Evolutionary conservation across 768 basidiomycete species (phyloP).

Genomic region (Serendipita sp.): DNA sequence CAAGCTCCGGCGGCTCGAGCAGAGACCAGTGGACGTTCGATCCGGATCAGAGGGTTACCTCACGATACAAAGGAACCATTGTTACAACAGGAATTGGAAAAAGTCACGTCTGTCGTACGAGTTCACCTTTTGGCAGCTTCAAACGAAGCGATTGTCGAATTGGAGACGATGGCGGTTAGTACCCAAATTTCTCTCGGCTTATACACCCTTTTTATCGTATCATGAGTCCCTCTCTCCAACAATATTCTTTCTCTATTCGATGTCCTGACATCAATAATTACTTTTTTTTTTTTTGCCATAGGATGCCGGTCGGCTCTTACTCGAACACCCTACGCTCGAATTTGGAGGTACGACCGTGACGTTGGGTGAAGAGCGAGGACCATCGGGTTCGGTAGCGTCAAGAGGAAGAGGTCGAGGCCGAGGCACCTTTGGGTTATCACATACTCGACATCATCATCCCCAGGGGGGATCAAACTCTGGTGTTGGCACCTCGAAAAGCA

Average conservation of each 20-base stretch:
- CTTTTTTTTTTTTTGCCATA: conserved; percentile 22
- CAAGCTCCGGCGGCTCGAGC: conserved; percentile 17
- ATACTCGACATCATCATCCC: background rate
- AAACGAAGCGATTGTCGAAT: conserved; percentile 26
- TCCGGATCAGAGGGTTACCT: conserved; percentile 64
- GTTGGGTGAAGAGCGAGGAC: conserved; percentile 34
- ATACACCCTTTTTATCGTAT: no score
- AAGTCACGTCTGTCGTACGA: conserved; percentile 49
- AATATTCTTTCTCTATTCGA: background rate
- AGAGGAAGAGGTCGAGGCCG: background rate
- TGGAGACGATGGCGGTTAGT: conserved; percentile 24
- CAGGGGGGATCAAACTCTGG: no score
- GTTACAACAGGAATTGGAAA: conserved; percentile 78
- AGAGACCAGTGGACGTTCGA: conserved; percentile 49
- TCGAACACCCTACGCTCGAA: conserved; percentile 52
- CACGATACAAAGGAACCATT: conserved; percentile 69
- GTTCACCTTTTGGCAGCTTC: conserved; percentile 54
- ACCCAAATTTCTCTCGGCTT: no score
- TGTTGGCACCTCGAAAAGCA: no score
- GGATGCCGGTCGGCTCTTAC: conserved; percentile 71
- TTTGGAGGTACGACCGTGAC: conserved; percentile 47
- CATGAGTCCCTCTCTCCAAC: background rate
- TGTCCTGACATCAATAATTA: no score
- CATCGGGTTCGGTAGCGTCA: background rate
- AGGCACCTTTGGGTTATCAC: background rate